Base-by-base conservation (phyloP, 306 rosid species). In the Sicyos edulis region DNA sequence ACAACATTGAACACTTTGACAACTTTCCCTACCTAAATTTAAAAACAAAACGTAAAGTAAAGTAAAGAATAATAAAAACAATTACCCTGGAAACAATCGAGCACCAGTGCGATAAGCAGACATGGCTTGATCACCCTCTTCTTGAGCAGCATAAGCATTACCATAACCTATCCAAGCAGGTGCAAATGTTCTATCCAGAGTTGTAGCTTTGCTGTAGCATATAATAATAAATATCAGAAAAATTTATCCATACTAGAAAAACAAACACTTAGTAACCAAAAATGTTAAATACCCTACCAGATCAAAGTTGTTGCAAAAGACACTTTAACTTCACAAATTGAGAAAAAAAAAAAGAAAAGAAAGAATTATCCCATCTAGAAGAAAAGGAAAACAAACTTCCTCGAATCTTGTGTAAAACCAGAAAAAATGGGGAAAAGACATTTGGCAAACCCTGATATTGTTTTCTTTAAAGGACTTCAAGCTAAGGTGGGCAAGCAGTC, bases 51-150 rank as follows among this genome's bases (percentile, higher is more conserved):
- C 26, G 22, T 42, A 15, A 32, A 32, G 26, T 42, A 15, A 32
- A 32, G 26, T 49, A 49, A 16, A 61, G 72, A 71, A 75, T 70
- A 68, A 65, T 3, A 67, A 20, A 47, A 68, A 3, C 50, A 68
- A 67, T 77, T 76, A 92, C 99, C 99, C 99, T 1, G 99, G 99
- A 85, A 91, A 93, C 80, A 93, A 82, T 76, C 99, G 90, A 83
- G 99, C 99, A 70, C 96, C 99, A 16, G 97, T 93, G 73, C 96
- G 92, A 83, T 93, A 93, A 60, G 90, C 91, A 4, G 97, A 88
- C 99, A 93, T 91, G 19, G 99, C 99, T 82, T 91, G 99, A 81
- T 93, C 99, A 70, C 97, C 99, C 85, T 93, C 99, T 78, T 93
- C 96, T 79, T 85, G 86, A 80, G 97, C 95, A 79, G 99, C 91